Evolutionary conservation across 2,329 filamentous ascomycete species (phyloP).

Genomic region (Ceratocystis destructans): DNA sequence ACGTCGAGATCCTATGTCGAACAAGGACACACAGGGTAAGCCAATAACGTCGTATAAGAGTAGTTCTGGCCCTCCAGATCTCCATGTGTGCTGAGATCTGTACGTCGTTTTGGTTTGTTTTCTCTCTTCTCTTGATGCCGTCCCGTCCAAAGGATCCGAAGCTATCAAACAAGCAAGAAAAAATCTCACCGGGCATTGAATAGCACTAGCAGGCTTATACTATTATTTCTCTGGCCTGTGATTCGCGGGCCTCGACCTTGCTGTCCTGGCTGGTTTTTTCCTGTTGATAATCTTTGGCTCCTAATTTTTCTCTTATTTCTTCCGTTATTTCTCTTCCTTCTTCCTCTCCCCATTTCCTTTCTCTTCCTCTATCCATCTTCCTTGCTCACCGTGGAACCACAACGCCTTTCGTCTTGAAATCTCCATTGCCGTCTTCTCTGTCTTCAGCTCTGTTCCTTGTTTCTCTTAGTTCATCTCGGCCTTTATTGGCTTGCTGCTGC

Average conservation of each 20-base stretch:
- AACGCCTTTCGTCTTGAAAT: neutral
- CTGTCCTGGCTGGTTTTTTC: neutral
- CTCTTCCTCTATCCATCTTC: neutral
- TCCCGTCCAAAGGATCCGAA: neutral
- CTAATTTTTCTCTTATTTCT: neutral
- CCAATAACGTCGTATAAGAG: too few relatives aligned
- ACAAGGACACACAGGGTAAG: neutral
- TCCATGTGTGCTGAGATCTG: too few relatives aligned
- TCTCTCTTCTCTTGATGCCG: neutral
- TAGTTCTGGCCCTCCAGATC: too few relatives aligned
- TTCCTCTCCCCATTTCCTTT: neutral
- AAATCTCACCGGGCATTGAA: neutral
- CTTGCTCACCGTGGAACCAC: neutral
- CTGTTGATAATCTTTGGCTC: neutral
- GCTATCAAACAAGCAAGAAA: neutral
- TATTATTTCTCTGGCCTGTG: conserved; percentile 9
- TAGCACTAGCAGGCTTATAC: neutral
- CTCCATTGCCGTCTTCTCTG: neutral
- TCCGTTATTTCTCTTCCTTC: neutral
- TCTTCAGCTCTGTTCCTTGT: neutral
- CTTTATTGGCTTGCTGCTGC: conserved; percentile 2
- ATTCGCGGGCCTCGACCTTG: conserved; percentile 8
- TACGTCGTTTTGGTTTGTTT: neutral
- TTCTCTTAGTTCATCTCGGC: conserved; percentile 1
- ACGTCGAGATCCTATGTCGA: neutral